Percentiles rank a stretch among this genome's conserved stretches.
Evolutionary conservation across 2,329 filamentous ascomycete species (phyloP).

Genomic region (Sporothrix luriei): DNA sequence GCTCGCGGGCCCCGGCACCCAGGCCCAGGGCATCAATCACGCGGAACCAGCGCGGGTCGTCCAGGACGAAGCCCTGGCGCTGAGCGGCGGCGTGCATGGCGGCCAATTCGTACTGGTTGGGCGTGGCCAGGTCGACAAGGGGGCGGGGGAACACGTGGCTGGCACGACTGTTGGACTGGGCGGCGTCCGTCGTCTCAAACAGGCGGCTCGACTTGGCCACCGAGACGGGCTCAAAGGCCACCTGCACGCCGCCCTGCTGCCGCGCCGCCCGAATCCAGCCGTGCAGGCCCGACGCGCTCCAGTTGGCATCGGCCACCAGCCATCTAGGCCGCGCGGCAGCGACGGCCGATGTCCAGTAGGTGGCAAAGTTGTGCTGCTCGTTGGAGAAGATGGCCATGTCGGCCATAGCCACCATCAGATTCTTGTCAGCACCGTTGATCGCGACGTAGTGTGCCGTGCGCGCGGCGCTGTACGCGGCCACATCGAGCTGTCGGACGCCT

Average conservation of each 20-base stretch:
- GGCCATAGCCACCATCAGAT: constrained; percentile 89
- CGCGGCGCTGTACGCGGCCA: constrained; percentile 50
- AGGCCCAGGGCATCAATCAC: constrained; percentile 80
- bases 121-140: constrained; percentile 73
- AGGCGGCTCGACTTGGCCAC: constrained; percentile 72
- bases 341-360: constrained; percentile 64
- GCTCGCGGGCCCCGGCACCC: constrained; percentile 63
- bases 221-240: constrained; percentile 90
- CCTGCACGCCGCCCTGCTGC: constrained; percentile 54
- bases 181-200: constrained; percentile 52
- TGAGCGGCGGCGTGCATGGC: constrained; percentile 76
- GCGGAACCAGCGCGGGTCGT: constrained; percentile 73
- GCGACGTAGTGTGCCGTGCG: constrained; percentile 91
- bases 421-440: constrained; percentile 80
- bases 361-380: constrained; percentile 49
- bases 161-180: background rate
- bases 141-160: constrained; percentile 58
- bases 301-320: constrained; percentile 87
- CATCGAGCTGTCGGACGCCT: constrained; percentile 61
- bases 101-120: constrained; percentile 78
- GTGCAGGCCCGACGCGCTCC: constrained; percentile 67
- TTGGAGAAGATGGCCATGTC: constrained; percentile 79
- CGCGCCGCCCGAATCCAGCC: constrained; percentile 68
- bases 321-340: constrained; percentile 65
- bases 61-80: constrained; percentile 62